Conservation (phyloP, 768 basidiomycete species). For the Suillus placidus region DNA sequence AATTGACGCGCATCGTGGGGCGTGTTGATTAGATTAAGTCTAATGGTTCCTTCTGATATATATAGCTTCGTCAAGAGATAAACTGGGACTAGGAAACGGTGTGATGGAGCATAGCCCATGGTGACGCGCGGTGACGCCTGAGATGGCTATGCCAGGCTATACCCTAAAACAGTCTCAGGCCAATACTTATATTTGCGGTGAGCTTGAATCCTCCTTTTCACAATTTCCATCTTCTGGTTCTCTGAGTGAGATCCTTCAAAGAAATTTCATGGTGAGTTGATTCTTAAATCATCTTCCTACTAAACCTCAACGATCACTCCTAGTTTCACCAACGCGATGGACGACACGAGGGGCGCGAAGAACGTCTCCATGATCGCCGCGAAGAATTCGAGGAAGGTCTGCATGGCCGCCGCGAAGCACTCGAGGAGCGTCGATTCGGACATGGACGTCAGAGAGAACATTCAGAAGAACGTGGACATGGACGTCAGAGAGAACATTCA, state of each 20-base stretch:
- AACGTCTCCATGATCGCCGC: slow-evolving; percentile 13
- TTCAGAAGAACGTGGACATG: background rate
- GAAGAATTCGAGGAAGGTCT: slow-evolving; percentile 15
- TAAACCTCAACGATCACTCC: background rate
- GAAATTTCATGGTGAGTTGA: background rate
- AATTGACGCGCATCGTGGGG: background rate
- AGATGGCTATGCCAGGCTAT: background rate
- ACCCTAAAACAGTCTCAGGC: background rate
- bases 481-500: background rate
- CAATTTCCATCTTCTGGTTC: background rate
- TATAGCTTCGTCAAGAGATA: background rate
- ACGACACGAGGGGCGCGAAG: slow-evolving; percentile 12
- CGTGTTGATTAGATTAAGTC: too few species aligned
- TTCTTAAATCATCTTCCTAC: background rate
- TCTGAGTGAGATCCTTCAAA: background rate
- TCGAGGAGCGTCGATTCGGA: slow-evolving; percentile 12
- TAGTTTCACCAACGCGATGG: slow-evolving; percentile 3
- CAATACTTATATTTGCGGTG: background rate
- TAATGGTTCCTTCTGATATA: too few species aligned
- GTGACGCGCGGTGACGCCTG: too few species aligned
- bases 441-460: slow-evolving; percentile 5
- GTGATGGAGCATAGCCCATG: background rate
- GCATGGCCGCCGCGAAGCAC: slow-evolving; percentile 14
- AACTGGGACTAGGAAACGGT: too few species aligned
- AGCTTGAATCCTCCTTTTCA: background rate